A percentile compares a stretch with the other conserved stretches of the same genome.
phyloP scores from a whole-genome alignment of 2,329 filamentous ascomycete species.

The Pseudogymnoascus destructans region DNA sequence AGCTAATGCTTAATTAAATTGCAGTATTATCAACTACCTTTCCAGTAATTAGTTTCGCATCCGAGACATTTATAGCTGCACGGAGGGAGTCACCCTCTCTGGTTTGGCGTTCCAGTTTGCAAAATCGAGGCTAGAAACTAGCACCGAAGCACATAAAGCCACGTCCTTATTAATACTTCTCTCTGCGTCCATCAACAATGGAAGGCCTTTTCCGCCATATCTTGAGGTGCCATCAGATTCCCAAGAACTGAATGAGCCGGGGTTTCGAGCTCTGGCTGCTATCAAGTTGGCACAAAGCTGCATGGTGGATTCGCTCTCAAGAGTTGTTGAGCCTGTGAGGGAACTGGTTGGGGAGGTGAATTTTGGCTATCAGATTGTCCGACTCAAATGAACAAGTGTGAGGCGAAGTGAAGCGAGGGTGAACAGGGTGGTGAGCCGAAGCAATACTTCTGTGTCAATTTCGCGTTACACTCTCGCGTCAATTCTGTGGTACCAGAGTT shows the following conservation, averaged over 20 bases:
- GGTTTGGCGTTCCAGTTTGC: constrained; percentile 35
- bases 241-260: constrained; percentile 51
- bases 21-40: constrained; percentile 51
- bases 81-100: constrained; percentile 18
- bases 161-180: constrained; percentile 55
- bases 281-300: constrained; percentile 40
- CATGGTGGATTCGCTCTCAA: constrained; percentile 11
- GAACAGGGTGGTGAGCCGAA: too few relatives aligned
- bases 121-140: constrained; percentile 38
- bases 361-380: constrained; percentile 30
- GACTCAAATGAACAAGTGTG: not conserved
- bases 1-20: not conserved
- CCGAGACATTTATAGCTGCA: constrained; percentile 31
- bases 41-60: constrained; percentile 49
- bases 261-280: constrained; percentile 60
- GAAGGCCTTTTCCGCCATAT: constrained; percentile 57
- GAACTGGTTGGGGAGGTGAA: constrained; percentile 58
- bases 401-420: too few relatives aligned
- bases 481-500: too few relatives aligned
- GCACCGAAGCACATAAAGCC: constrained; percentile 47
- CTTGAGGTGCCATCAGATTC: constrained; percentile 47
- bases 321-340: constrained; percentile 40
- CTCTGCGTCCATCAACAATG: constrained; percentile 51
- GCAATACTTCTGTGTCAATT: too few relatives aligned
- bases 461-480: too few relatives aligned